These are phyloP conservation scores for Rhodomyrtus psidioides DNA, from an alignment of 441 rosid genomes.

Conservation along the genomic window DNA sequence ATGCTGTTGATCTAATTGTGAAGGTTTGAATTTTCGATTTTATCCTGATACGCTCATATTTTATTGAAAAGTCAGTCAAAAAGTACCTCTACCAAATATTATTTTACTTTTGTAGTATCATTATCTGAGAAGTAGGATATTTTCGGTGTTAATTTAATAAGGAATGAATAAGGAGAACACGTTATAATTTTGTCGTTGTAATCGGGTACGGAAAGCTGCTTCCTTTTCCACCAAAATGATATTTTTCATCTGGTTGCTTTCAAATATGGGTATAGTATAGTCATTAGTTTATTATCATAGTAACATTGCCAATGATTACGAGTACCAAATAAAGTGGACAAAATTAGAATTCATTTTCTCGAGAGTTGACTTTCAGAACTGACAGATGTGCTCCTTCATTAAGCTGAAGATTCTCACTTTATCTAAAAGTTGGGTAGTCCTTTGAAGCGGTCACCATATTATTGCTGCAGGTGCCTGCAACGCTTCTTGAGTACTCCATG, in stretches of 20 bases:
- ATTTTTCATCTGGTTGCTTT: background rate
- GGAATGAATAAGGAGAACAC: background rate
- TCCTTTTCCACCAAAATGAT: background rate
- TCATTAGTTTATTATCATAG: background rate
- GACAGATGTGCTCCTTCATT: background rate
- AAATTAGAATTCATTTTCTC: background rate
- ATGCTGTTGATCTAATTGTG: constrained; percentile 85
- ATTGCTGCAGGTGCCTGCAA: constrained; percentile 43
- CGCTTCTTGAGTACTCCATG: constrained; percentile 81
- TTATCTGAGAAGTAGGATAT: background rate
- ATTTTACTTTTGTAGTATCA: background rate
- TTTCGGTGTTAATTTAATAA: background rate
- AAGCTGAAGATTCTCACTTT: background rate
- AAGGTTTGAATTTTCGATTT: constrained; percentile 32
- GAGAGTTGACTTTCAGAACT: background rate
- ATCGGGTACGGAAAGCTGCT: background rate
- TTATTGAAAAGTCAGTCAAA: background rate
- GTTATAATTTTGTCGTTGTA: background rate
- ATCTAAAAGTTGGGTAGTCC: background rate
- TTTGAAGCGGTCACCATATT: background rate
- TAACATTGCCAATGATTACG: background rate
- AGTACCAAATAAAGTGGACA: background rate
- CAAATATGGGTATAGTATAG: background rate
- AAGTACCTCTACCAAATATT: background rate
- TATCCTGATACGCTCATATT: background rate